Conservation (phyloP, 768 basidiomycete genomes). For the Tulasnella sp. region DNA sequence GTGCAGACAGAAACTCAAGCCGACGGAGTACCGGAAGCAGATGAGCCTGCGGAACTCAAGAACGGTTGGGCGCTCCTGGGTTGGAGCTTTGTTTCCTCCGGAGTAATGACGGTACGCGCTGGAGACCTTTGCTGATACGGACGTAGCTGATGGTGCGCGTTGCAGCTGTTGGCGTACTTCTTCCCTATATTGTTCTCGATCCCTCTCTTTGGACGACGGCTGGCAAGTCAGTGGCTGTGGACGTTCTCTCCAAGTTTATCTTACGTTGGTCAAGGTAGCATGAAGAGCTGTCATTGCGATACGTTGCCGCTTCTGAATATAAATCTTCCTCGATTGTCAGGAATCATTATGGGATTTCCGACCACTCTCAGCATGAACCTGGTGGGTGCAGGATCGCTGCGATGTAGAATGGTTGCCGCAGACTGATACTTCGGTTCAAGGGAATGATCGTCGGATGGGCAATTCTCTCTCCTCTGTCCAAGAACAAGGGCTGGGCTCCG, state of each 20-base stretch:
- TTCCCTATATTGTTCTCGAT: constrained; percentile 87
- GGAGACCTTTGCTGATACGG: not conserved
- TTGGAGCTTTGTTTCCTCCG: constrained; percentile 79
- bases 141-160: constrained; percentile 26
- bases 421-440: constrained; percentile 45
- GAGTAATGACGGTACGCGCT: constrained; percentile 69
- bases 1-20: constrained; percentile 43
- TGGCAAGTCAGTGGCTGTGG: constrained; percentile 91
- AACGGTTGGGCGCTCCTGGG: constrained; percentile 77
- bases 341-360: constrained; percentile 97
- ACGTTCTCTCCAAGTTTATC: constrained; percentile 89
- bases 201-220: constrained; percentile 78
- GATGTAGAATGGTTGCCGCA: constrained; percentile 19
- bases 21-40: constrained; percentile 27
- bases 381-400: constrained; percentile 49
- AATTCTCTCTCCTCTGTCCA: constrained; percentile 85
- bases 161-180: constrained; percentile 81
- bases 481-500: constrained; percentile 86
- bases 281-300: constrained; percentile 32
- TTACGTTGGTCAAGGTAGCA: constrained; percentile 85
- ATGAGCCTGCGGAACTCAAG: constrained; percentile 56
- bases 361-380: constrained; percentile 93
- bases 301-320: constrained; percentile 26
- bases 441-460: constrained; percentile 99
- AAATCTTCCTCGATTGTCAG: constrained; percentile 45